Percentiles rank a stretch among this genome's conserved stretches.
These are phyloP conservation scores for Astrephomene gubernaculifera DNA, from an alignment of 139 green algal genomes.

Conservation along the genomic window DNA sequence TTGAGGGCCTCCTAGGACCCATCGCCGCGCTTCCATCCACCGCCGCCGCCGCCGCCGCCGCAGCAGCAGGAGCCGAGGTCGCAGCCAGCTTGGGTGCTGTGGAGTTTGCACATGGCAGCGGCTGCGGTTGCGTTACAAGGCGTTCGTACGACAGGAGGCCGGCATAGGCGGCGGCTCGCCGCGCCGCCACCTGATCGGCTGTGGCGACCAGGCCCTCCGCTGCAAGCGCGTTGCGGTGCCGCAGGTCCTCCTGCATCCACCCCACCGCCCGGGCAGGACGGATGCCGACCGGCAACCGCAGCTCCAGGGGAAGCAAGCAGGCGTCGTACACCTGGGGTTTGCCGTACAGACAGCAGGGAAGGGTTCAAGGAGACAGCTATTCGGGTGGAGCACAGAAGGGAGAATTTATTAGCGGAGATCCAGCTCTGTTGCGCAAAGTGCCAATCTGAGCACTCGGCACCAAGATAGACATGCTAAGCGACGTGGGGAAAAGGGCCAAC, in stretches of 20 bases:
- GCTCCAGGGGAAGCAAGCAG: constrained; percentile 29
- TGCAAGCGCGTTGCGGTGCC: neutral
- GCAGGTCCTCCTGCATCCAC: constrained; percentile 31
- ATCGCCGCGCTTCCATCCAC: neutral
- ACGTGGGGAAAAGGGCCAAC: no score
- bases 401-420: no score
- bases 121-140: neutral
- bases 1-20: neutral
- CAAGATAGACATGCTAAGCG: no score
- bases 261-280: neutral
- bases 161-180: neutral
- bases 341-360: no score
- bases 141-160: neutral
- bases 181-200: constrained; percentile 16
- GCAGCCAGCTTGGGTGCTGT: no score
- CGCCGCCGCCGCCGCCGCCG: neutral
- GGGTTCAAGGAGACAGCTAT: no score
- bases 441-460: no score
- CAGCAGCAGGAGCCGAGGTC: neutral
- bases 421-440: no score
- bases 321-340: constrained; percentile 44
- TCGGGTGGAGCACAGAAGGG: no score
- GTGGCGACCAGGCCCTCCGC: neutral
- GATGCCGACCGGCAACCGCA: neutral
- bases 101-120: neutral